Evolutionary conservation across 495 filamentous ascomycete genomes (phyloP).

Genomic region (Podospora pseudopauciseta): DNA sequence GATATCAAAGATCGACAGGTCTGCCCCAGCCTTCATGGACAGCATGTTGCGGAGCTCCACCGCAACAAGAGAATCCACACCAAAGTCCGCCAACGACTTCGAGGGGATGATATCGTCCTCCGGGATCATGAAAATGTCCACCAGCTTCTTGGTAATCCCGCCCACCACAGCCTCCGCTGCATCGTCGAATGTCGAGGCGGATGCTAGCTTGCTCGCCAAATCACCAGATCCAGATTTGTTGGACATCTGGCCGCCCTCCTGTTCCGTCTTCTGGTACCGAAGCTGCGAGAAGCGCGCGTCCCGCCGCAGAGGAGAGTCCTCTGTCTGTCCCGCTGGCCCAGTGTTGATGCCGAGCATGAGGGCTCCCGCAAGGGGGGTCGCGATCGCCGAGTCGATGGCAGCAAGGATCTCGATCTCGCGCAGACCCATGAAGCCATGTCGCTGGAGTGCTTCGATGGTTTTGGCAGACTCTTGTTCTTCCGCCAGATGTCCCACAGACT

Average conservation of each 20-base stretch:
- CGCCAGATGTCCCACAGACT: constrained; percentile 36
- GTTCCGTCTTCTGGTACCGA: constrained; percentile 16
- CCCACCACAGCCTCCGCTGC: constrained; percentile 8
- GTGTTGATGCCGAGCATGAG: constrained; percentile 27
- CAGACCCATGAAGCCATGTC: constrained; percentile 24
- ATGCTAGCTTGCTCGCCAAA: constrained; percentile 13
- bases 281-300: constrained; percentile 25
- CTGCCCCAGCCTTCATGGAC: constrained; percentile 28
- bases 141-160: constrained; percentile 28
- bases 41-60: constrained; percentile 49
- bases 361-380: constrained; percentile 22
- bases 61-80: constrained; percentile 48
- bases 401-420: constrained; percentile 25
- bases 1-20: constrained; percentile 44
- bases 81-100: constrained; percentile 33
- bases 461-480: constrained; percentile 19
- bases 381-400: constrained; percentile 26
- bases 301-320: constrained; percentile 9
- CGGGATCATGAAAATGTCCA: constrained; percentile 36
- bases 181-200: constrained; percentile 15
- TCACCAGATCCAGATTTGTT: constrained; percentile 7
- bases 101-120: constrained; percentile 30
- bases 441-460: constrained; percentile 21
- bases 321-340: constrained; percentile 16
- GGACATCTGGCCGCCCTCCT: neutral